These are phyloP conservation scores for Nannochloropsis gaditana DNA, from an alignment of 108 stramenopile genomes.

Conservation along the genomic window DNA sequence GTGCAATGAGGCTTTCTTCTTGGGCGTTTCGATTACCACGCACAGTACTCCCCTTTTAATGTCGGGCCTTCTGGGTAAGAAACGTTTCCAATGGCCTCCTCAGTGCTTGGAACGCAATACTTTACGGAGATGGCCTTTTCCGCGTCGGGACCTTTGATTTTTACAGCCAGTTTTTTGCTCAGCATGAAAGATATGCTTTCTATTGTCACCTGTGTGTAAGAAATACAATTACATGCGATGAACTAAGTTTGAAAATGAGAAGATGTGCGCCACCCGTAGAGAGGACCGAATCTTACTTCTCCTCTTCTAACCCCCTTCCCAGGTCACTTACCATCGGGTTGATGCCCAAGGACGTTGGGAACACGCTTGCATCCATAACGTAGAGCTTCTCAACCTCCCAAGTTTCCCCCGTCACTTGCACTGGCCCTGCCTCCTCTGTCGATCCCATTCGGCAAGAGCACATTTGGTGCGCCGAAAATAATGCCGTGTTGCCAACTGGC, in stretches of 20 bases:
- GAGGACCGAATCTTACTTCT: too few relatives aligned
- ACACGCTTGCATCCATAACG: constrained; percentile 59
- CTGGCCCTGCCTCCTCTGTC: constrained; percentile 43
- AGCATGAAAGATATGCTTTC: background rate
- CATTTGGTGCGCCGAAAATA: constrained; percentile 63
- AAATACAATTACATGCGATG: too few relatives aligned
- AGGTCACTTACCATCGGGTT: constrained; percentile 60
- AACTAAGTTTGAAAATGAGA: too few relatives aligned
- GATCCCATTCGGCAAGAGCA: constrained; percentile 59
- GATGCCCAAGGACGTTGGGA: constrained; percentile 61
- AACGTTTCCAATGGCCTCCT: background rate
- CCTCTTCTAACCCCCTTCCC: too few relatives aligned
- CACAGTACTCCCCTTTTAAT: background rate
- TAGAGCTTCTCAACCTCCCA: constrained; percentile 61
- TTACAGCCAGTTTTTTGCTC: background rate
- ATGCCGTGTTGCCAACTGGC: constrained; percentile 24
- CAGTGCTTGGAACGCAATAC: background rate
- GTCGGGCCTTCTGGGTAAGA: constrained; percentile 2
- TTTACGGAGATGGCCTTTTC: background rate
- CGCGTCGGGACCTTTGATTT: background rate
- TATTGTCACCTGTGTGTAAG: background rate
- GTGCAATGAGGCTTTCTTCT: too few relatives aligned
- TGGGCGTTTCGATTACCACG: background rate
- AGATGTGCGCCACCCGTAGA: too few relatives aligned
- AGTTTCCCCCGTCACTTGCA: constrained; percentile 55